A percentile compares a stretch with the other conserved stretches of the same genome.
Conservation (phyloP, 2,329 filamentous ascomycete genomes). For the Didymella pinodella region DNA sequence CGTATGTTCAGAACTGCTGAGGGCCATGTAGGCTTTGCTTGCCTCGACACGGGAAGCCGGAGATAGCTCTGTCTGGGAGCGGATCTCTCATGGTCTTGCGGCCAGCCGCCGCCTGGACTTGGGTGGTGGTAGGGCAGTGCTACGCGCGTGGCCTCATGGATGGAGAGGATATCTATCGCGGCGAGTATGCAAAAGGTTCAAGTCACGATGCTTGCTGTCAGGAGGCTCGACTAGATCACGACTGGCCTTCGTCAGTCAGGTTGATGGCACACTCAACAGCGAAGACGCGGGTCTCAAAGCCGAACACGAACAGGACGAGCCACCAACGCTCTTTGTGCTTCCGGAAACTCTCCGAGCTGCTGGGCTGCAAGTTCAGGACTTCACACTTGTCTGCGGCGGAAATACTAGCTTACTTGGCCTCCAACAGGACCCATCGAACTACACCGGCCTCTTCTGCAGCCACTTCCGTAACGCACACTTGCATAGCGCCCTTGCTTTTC, state of each 20-base stretch:
- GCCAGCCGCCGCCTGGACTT: background rate
- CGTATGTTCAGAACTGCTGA: background rate
- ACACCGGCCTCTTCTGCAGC: slow-evolving; percentile 4
- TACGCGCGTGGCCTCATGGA: background rate
- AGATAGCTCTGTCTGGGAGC: background rate
- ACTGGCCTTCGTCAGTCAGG: background rate
- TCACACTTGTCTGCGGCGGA: background rate
- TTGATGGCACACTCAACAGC: background rate
- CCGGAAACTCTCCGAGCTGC: background rate
- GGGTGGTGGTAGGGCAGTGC: background rate
- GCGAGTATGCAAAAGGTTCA: background rate
- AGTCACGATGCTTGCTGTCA: background rate
- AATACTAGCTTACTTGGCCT: background rate
- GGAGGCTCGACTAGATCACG: background rate
- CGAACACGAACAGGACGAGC: background rate
- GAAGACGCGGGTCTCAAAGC: background rate
- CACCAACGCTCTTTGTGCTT: background rate
- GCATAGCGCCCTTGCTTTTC: background rate
- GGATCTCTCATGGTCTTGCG: background rate
- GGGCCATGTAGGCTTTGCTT: background rate
- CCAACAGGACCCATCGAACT: background rate
- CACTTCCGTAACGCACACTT: background rate
- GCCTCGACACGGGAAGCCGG: background rate
- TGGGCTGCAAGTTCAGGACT: background rate
- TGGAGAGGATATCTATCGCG: background rate